These are phyloP conservation scores for Apiotrichum veenhuisii DNA, from an alignment of 1,284 basidiomycete species.

Conservation along the genomic window DNA sequence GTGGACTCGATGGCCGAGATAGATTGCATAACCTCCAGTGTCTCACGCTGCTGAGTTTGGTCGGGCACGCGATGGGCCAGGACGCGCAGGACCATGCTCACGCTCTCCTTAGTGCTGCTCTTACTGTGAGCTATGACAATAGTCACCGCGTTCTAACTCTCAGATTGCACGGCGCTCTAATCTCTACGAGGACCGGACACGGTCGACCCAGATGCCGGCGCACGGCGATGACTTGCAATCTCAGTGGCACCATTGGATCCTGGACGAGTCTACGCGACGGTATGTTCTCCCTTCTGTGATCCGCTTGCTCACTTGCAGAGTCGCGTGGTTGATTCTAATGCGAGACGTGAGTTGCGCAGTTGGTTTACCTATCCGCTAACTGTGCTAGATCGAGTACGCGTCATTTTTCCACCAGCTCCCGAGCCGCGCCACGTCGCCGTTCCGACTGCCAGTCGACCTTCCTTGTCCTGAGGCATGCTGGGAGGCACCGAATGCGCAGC, in stretches of 20 bases:
- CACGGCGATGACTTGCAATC: neutral
- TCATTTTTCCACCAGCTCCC: conserved; percentile 11
- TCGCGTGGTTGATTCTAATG: conserved; percentile 9
- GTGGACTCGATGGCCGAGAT: neutral
- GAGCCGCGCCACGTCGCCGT: conserved; percentile 4
- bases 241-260: conserved; percentile 8
- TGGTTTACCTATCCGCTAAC: neutral
- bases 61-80: conserved; percentile 1
- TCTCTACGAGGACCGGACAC: conserved; percentile 2
- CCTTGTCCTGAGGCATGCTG: conserved; percentile 8
- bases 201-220: neutral
- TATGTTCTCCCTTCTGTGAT: neutral
- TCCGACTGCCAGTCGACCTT: conserved; percentile 5
- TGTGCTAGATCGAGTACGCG: conserved; percentile 13
- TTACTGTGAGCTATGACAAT: conserved; percentile 1
- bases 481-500: conserved; percentile 4
- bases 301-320: neutral
- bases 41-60: neutral
- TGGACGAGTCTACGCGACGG: conserved; percentile 8
- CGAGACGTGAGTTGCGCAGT: conserved; percentile 1
- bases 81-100: conserved; percentile 10
- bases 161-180: conserved; percentile 5
- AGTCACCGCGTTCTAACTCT: neutral
- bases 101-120: conserved; percentile 6
- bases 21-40: conserved; percentile 1